phyloP scores from a whole-genome alignment of 148 eudicot species.

The Fallopia convolvulus region DNA sequence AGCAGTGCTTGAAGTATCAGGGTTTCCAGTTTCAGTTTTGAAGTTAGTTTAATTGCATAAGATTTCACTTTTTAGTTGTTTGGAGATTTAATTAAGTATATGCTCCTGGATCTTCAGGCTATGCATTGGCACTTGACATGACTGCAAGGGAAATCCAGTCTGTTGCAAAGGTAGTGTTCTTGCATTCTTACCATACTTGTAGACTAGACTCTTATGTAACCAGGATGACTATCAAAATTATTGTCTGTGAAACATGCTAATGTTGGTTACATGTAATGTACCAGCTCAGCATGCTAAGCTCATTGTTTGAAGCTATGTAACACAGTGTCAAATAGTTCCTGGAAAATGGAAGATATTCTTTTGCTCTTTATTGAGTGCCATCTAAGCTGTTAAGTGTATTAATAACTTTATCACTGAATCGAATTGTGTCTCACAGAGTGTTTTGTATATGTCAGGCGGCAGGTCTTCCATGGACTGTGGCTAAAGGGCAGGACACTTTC shows the following conservation, averaged over 20 bases:
- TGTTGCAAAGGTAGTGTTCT: constrained; percentile 17
- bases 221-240: background rate
- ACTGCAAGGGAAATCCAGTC: constrained; percentile 20
- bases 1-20: background rate
- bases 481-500: constrained; percentile 97
- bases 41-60: background rate
- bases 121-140: constrained; percentile 21
- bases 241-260: background rate
- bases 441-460: constrained; percentile 17
- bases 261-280: background rate
- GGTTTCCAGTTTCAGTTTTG: background rate
- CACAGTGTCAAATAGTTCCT: background rate
- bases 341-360: background rate
- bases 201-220: background rate
- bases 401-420: background rate
- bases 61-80: background rate
- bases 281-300: background rate
- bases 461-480: constrained; percentile 93
- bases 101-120: constrained; percentile 6
- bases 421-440: background rate
- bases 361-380: background rate
- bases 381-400: background rate
- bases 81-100: background rate
- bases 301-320: background rate
- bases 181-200: background rate